A percentile compares a stretch with the other conserved stretches of the same genome.
Evolutionary conservation across 179 eudicot genomes (phyloP).

Genomic region (Corrigiola litoralis): DNA sequence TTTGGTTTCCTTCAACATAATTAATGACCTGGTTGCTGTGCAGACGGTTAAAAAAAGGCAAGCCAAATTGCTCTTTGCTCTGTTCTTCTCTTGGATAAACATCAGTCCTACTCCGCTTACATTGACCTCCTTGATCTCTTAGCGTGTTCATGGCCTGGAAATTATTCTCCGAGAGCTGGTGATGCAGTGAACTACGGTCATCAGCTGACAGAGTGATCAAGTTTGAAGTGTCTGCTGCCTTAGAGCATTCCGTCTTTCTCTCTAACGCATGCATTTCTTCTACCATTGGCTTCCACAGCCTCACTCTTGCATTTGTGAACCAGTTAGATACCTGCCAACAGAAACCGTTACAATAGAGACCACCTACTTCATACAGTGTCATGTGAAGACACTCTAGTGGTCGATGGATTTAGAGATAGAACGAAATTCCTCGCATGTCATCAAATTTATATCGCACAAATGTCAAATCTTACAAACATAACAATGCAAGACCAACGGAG

Average conservation of each 20-base stretch:
- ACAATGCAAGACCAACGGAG: no score
- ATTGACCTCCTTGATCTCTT: constrained; percentile 21
- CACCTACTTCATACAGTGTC: no score
- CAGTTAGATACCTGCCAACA: constrained; percentile 42
- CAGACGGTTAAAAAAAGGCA: constrained; percentile 21
- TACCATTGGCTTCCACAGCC: constrained; percentile 53
- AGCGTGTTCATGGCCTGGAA: constrained; percentile 16
- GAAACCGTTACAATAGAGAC: no score
- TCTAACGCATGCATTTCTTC: constrained; percentile 47
- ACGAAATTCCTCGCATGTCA: no score
- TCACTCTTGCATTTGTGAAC: constrained; percentile 49
- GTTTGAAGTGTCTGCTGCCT: constrained; percentile 18
- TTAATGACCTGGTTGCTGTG: constrained; percentile 19
- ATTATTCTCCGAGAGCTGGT: constrained; percentile 28
- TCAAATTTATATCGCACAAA: no score
- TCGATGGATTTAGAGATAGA: no score
- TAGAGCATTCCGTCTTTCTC: constrained; percentile 32
- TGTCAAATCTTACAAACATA: no score
- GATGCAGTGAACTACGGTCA: constrained; percentile 12
- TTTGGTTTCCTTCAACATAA: constrained; percentile 20
- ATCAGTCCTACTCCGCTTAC: constrained; percentile 30
- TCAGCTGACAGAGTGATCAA: constrained; percentile 18
- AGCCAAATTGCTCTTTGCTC: constrained; percentile 21
- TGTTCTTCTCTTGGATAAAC: constrained; percentile 18
- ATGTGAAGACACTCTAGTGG: no score